Percentiles rank a stretch among this genome's conserved stretches.
Conservation (phyloP, 1,139 yeast species). For the Hyphopichia khmerensis region DNA sequence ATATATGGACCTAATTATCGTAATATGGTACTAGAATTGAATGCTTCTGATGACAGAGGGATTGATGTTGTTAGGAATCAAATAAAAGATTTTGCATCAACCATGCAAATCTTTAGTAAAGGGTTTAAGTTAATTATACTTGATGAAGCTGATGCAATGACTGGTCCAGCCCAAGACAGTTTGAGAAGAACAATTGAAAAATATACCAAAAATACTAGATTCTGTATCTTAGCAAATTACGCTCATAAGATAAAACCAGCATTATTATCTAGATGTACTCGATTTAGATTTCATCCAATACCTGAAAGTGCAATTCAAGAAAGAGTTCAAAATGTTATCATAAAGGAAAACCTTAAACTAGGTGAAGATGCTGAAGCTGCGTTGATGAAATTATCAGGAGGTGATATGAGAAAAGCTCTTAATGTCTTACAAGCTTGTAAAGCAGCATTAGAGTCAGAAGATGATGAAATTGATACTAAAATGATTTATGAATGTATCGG, state of each 20-base stretch:
- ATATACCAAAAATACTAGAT: constrained; percentile 91
- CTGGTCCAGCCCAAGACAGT: constrained; percentile 92
- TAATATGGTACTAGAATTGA: constrained; percentile 88
- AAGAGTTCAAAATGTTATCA: constrained; percentile 67
- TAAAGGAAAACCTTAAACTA: constrained; percentile 62
- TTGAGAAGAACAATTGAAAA: constrained; percentile 89
- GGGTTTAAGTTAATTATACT: constrained; percentile 88
- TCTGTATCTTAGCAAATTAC: constrained; percentile 94
- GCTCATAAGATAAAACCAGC: constrained; percentile 97
- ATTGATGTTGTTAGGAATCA: constrained; percentile 84
- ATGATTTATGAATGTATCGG: constrained; percentile 95
- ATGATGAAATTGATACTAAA: constrained; percentile 57
- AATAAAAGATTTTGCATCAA: constrained; percentile 81
- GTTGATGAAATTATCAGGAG: constrained; percentile 68
- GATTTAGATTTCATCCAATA: constrained; percentile 90
- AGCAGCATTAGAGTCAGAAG: constrained; percentile 58
- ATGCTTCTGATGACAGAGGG: constrained; percentile 86
- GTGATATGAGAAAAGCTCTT: constrained; percentile 95
- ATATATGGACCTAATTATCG: constrained; percentile 84
- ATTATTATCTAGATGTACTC: constrained; percentile 86
- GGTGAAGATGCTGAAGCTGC: constrained; percentile 61
- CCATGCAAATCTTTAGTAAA: constrained; percentile 80
- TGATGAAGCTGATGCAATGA: constrained; percentile 99
- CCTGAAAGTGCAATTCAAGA: constrained; percentile 62
- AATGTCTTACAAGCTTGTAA: constrained; percentile 94